phyloP scores from a whole-genome alignment of 805 yeast genomes.

The Wickerhamomyces rabaulensis region DNA sequence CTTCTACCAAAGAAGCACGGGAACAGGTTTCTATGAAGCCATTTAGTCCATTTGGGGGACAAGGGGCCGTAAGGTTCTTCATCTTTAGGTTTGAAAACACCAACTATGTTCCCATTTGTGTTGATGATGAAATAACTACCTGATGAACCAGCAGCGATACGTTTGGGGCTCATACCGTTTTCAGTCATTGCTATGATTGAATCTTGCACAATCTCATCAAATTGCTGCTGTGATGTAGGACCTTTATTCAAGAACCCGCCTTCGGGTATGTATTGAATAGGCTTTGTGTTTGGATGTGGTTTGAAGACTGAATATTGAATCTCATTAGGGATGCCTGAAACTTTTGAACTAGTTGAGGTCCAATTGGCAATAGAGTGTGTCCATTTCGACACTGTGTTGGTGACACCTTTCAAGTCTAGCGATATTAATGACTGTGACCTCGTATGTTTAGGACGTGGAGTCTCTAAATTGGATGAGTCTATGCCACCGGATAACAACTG shows the following conservation, averaged over 20 bases:
- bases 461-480: not conserved
- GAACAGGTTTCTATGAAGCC: slow-evolving; percentile 69
- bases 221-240: slow-evolving; percentile 26
- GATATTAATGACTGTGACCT: slow-evolving; percentile 22
- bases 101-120: slow-evolving; percentile 34
- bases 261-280: slow-evolving; percentile 24
- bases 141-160: slow-evolving; percentile 62
- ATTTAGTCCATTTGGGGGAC: slow-evolving; percentile 75
- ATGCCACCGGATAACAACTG: not conserved
- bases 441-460: not conserved
- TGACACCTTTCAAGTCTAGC: slow-evolving; percentile 17
- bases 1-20: slow-evolving; percentile 76
- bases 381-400: slow-evolving; percentile 24
- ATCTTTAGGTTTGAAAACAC: slow-evolving; percentile 73
- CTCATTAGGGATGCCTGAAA: slow-evolving; percentile 27
- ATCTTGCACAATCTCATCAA: slow-evolving; percentile 35
- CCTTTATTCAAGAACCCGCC: slow-evolving; percentile 25
- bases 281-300: slow-evolving; percentile 29
- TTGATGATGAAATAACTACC: slow-evolving; percentile 61
- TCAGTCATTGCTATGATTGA: slow-evolving; percentile 41
- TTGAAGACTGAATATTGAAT: slow-evolving; percentile 54
- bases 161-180: slow-evolving; percentile 38
- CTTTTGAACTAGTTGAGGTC: slow-evolving; percentile 18
- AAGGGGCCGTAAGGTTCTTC: slow-evolving; percentile 79
- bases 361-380: slow-evolving; percentile 23